Base-by-base conservation (phyloP, 2,329 filamentous ascomycete genomes). In the Aspergillus bombycis region DNA sequence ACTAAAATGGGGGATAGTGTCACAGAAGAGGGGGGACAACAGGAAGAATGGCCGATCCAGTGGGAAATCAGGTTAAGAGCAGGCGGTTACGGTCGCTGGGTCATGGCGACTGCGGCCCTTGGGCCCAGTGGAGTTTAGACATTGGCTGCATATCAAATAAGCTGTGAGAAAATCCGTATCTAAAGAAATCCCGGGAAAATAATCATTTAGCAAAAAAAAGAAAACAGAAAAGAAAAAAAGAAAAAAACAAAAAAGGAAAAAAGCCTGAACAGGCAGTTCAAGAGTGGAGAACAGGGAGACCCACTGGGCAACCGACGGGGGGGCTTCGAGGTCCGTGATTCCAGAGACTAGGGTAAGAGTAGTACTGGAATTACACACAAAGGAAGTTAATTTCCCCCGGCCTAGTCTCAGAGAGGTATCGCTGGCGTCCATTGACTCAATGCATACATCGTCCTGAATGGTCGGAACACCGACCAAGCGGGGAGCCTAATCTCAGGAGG, bases 11-110 rank as follows among this genome's bases (percentile, higher is more conserved):
- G 57, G 32, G 52, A 55, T 55, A 32, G 52, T 55, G 52, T 46
- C 36, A 56, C 32, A 58, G 61, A 62, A 55, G 52, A 55, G 52
- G 61, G 58, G 57, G 52, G n/a, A 8, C 9, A 23, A 11, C 32
- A 57, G 41, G 59, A 63, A 61, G 55, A 50, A 55, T 57, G 53
- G 53, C 62, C 57, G 62, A 66, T 64, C 58, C 54, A 53, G 56
- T 58, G 58, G 50, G 43, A 23, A 50, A 26, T 36, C 61, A 59
- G 16, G 55, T 61, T 11, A 36, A 28, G 56, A 46, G 58, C 41
- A 55, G 50, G 61, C 64, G 62, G 64, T 57, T 62, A 61, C 61
- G 57, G 62, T 63, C 45, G 60, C 61, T 65, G 64, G 62, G 57
- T 52, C 36, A 55, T 62, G 55, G 58, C 26, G 32, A 61, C 60